Evolutionary conservation across 1,284 basidiomycete genomes (phyloP).

Genomic region (Ganoderma meredithae): DNA sequence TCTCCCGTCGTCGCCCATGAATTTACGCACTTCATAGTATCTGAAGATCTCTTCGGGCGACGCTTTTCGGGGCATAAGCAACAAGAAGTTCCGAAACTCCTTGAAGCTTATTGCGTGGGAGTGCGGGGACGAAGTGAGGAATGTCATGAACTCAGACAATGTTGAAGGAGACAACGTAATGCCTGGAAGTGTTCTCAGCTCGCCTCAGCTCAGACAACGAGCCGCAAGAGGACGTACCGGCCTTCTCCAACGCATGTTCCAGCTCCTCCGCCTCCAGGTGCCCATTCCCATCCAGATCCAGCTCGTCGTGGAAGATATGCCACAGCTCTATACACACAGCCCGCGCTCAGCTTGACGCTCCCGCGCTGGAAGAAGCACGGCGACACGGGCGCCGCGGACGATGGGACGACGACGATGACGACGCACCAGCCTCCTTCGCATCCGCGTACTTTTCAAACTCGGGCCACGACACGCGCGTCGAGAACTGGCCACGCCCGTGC

Average conservation of each 20-base stretch:
- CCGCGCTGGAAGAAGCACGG: neutral
- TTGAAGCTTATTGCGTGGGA: slow-evolving; percentile 80
- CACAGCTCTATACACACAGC: slow-evolving; percentile 71
- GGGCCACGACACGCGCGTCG: slow-evolving; percentile 71
- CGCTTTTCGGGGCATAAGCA: slow-evolving; percentile 83
- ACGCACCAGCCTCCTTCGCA: slow-evolving; percentile 77
- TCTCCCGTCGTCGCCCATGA: slow-evolving; percentile 77
- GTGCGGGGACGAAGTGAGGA: slow-evolving; percentile 72
- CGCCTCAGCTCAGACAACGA: slow-evolving; percentile 8
- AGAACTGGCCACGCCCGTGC: slow-evolving; percentile 52
- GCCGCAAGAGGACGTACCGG: slow-evolving; percentile 58
- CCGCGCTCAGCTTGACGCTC: slow-evolving; percentile 27
- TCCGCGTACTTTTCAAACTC: slow-evolving; percentile 83
- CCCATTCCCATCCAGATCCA: slow-evolving; percentile 89
- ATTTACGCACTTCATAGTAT: slow-evolving; percentile 83
- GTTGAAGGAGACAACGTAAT: slow-evolving; percentile 73
- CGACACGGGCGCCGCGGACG: neutral
- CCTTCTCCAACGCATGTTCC: slow-evolving; percentile 70
- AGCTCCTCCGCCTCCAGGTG: slow-evolving; percentile 80
- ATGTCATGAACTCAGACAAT: slow-evolving; percentile 82
- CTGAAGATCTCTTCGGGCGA: slow-evolving; percentile 88
- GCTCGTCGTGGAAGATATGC: slow-evolving; percentile 87
- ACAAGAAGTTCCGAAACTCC: slow-evolving; percentile 90
- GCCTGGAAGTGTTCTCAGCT: slow-evolving; percentile 51
- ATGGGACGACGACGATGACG: slow-evolving; percentile 26